Percentiles rank a stretch among this genome's conserved stretches.
phyloP scores from a whole-genome alignment of 2,329 filamentous ascomycete genomes.

The Fusarium sp. region DNA sequence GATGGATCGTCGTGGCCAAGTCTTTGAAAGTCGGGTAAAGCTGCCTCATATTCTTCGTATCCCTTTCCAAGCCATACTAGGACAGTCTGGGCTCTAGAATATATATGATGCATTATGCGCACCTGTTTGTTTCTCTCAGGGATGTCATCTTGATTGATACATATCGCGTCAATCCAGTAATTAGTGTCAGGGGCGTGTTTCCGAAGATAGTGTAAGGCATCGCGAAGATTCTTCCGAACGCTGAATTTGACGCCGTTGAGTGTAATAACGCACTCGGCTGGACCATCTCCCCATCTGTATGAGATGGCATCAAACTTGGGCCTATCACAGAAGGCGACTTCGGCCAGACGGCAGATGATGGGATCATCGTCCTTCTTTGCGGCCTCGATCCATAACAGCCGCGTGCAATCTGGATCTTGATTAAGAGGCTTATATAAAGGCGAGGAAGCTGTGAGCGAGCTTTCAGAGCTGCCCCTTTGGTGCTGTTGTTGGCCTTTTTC shows the following conservation, averaged over 20 bases:
- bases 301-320: not conserved
- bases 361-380: not conserved
- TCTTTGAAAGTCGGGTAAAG: not conserved
- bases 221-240: not conserved
- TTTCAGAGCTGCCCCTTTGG: too few species aligned
- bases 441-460: too few species aligned
- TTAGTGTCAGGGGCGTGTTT: not conserved
- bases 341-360: rapidly evolving
- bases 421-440: not conserved
- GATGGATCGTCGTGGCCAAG: rapidly evolving
- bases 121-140: not conserved
- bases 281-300: not conserved
- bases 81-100: not conserved
- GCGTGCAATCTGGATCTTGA: not conserved
- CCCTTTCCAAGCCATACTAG: not conserved
- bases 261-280: not conserved
- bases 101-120: constrained; percentile 2
- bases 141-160: not conserved
- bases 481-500: not conserved
- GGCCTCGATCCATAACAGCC: not conserved
- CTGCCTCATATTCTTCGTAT: not conserved
- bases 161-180: not conserved
- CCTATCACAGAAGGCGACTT: not conserved
- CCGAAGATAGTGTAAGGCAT: not conserved
- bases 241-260: not conserved